Base-by-base conservation (phyloP, 1,284 basidiomycete species). In the Cutaneotrichosporon spelunceum region DNA sequence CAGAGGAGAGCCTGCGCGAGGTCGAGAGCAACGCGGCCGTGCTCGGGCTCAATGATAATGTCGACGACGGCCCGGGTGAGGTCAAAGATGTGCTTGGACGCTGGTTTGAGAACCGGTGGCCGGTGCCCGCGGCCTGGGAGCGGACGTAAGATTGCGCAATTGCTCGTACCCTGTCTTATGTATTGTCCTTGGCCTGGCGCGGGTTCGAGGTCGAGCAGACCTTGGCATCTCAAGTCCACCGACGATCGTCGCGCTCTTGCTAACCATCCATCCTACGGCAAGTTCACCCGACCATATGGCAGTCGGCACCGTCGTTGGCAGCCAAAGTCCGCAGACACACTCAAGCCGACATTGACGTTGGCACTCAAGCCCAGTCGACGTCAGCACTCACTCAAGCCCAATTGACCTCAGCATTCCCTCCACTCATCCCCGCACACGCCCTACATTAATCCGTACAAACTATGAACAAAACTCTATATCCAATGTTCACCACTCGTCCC, bases 21-120 rank as follows among this genome's bases (percentile, higher is more conserved):
- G 65, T 75, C 29, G 66, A 77, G 50, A 65, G 66, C 14, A 48
- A 53, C 9, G 67, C 72, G 6, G 61, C 70, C 14, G 69, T 76
- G 10, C 57, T 78, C 16, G 76, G 77, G 0, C 54, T 79, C 49
- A 79, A 79, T 57, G 77, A 78, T 64, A 72, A 79, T 60, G 77
- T 78, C 36, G 71, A 68, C n/a, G 29, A 55, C 16, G 52, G 23
- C 21, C 72, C 69, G 10, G 74, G 73, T 2, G 59, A 66, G 44
- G 68, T 70, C 7, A 66, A 65, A 39, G 36, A 39, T 1, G 63
- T 71, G 5, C 71, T 79, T 70, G 50, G 60, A 21, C 62, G 66
- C 0, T 78, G 77, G 77, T 77, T 78, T 42, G 61, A 74, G 50
- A 56, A 53, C 23, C 56, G 68, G 23, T 79, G 77, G 76, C 73